Percentiles rank a stretch among this genome's conserved stretches.
phyloP scores from a whole-genome alignment of 345 rosid genomes.

The Punica granatum region DNA sequence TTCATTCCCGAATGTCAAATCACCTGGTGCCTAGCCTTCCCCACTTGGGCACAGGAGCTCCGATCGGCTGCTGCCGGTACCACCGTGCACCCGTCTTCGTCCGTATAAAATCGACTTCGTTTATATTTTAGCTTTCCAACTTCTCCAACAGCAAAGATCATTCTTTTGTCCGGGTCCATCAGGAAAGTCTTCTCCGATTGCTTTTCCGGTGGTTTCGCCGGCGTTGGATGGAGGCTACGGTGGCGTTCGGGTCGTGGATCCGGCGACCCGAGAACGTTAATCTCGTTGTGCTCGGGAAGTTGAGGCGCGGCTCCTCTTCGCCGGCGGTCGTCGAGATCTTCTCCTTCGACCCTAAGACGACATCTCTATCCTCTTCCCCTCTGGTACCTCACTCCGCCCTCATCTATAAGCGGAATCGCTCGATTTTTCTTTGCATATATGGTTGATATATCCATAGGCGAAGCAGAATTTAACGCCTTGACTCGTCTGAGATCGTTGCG shows the following conservation, averaged over 20 bases:
- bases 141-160: background rate
- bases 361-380: slow-evolving; percentile 64
- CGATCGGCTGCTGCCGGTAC: background rate
- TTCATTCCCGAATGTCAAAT: background rate
- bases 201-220: background rate
- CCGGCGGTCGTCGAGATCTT: slow-evolving; percentile 63
- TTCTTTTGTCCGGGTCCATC: background rate
- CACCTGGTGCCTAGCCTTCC: background rate
- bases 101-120: background rate
- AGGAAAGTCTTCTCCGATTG: background rate
- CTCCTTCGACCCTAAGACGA: slow-evolving; percentile 63
- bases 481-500: background rate
- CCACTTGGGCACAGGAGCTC: background rate
- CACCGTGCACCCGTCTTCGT: background rate
- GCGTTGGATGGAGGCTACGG: slow-evolving; percentile 24
- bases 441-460: background rate
- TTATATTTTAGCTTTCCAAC: background rate
- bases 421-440: background rate
- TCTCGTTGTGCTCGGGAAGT: slow-evolving; percentile 58
- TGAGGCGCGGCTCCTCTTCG: slow-evolving; percentile 34
- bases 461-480: background rate
- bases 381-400: slow-evolving; percentile 29
- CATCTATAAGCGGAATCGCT: background rate
- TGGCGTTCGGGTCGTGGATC: slow-evolving; percentile 90
- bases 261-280: slow-evolving; percentile 68